Evolutionary conservation across 2,329 filamentous ascomycete species (phyloP).

Genomic region (Eutypella sp.): DNA sequence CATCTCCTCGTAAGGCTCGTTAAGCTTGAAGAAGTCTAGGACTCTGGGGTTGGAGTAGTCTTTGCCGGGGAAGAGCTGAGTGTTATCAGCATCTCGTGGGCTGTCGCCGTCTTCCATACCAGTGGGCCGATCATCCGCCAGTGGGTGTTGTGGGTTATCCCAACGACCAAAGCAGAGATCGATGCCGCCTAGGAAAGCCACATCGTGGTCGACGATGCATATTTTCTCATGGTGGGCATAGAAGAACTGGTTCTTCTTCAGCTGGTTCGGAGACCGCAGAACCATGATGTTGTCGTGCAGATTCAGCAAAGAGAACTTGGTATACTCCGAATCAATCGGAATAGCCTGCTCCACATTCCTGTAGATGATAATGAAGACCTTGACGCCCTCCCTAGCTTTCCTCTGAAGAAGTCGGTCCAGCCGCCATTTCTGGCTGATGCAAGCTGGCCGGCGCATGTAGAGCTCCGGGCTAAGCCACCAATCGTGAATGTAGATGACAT

Average conservation of each 20-base stretch:
- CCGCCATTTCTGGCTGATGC: slow-evolving; percentile 97
- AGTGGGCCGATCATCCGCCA: slow-evolving; percentile 90
- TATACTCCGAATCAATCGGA: slow-evolving; percentile 97
- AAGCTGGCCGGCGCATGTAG: slow-evolving; percentile 88
- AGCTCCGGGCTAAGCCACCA: slow-evolving; percentile 98
- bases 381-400: slow-evolving; percentile 92
- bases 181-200: slow-evolving; percentile 92
- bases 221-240: slow-evolving; percentile 99
- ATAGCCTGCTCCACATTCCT: slow-evolving; percentile 95
- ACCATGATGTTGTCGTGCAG: slow-evolving; percentile 95
- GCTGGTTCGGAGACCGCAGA: slow-evolving; percentile 92
- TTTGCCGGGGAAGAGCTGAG: slow-evolving; percentile 94
- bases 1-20: slow-evolving; percentile 98
- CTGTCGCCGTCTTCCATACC: slow-evolving; percentile 75
- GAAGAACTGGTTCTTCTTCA: slow-evolving; percentile 99
- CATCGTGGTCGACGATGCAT: slow-evolving; percentile 92
- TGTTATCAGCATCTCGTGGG: slow-evolving; percentile 87
- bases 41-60: slow-evolving; percentile 97
- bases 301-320: slow-evolving; percentile 92
- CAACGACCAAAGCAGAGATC: slow-evolving; percentile 96
- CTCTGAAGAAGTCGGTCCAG: slow-evolving; percentile 87
- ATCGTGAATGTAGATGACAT: slow-evolving; percentile 98
- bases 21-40: slow-evolving; percentile 88
- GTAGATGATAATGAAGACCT: slow-evolving; percentile 96
- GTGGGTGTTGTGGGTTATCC: slow-evolving; percentile 90